Conservation (phyloP, 106 monocot species). For the Acorus gramineus region DNA sequence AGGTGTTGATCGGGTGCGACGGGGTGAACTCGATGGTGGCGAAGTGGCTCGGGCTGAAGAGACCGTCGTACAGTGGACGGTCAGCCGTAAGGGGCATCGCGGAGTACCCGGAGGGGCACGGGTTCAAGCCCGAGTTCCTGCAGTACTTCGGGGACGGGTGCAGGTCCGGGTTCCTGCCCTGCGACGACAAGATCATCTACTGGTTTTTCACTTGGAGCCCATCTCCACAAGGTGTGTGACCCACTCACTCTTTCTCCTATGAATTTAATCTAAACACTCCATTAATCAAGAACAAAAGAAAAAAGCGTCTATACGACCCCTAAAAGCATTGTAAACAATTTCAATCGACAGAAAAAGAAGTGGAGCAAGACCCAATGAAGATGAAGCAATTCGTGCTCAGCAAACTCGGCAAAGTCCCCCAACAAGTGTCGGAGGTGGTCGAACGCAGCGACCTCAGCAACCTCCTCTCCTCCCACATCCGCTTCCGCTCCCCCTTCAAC, state of each 20-base stretch:
- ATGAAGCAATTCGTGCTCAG: constrained; percentile 25
- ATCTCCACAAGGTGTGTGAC: constrained; percentile 18
- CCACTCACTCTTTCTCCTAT: background rate
- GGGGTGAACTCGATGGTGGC: constrained; percentile 70
- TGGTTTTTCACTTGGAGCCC: constrained; percentile 68
- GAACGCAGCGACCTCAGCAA: constrained; percentile 37
- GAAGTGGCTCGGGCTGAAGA: constrained; percentile 53
- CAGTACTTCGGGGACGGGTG: constrained; percentile 38
- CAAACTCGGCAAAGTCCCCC: constrained; percentile 30
- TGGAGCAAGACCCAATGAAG: constrained; percentile 13
- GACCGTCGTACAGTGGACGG: constrained; percentile 29
- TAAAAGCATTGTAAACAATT: background rate
- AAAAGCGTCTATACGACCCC: no score
- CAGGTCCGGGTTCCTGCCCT: constrained; percentile 32
- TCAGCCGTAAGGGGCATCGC: constrained; percentile 43
- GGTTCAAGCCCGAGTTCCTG: constrained; percentile 17
- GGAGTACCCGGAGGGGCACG: constrained; percentile 39
- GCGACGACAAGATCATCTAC: constrained; percentile 37
- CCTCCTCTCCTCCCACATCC: constrained; percentile 43
- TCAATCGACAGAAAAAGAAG: constrained; percentile 22
- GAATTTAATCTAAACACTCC: background rate
- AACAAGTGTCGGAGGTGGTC: constrained; percentile 23
- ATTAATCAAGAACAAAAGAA: no score
- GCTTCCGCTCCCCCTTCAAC: constrained; percentile 41
- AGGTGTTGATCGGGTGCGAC: constrained; percentile 76